phyloP scores from a whole-genome alignment of 441 rosid species.

The Eugenia klotzschiana region DNA sequence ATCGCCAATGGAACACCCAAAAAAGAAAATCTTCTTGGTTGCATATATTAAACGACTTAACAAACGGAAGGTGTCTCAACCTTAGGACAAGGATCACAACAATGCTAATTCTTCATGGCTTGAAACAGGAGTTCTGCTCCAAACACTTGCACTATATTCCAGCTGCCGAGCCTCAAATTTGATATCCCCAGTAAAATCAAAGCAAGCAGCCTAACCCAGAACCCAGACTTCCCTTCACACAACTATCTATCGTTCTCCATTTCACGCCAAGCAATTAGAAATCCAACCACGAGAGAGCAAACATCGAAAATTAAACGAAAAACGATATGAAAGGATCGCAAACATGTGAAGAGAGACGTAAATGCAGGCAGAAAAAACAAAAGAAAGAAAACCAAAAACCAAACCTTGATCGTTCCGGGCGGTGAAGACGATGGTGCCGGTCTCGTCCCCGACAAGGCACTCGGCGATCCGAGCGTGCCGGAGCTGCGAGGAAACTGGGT shows the following conservation, averaged over 20 bases:
- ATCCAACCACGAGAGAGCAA: not conserved
- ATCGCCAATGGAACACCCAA: not conserved
- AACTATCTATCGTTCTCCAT: not conserved
- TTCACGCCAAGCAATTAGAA: not conserved
- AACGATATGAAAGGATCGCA: not conserved
- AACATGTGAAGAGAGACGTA: not conserved
- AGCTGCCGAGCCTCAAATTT: not conserved
- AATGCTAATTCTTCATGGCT: not conserved
- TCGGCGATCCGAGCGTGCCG: slow-evolving; percentile 35
- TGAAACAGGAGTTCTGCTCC: not conserved
- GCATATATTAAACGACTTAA: too few relatives aligned
- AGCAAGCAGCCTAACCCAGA: not conserved
- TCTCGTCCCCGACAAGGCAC: slow-evolving; percentile 54
- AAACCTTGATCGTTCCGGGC: slow-evolving; percentile 54
- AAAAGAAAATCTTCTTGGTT: too few relatives aligned
- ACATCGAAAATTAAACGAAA: not conserved
- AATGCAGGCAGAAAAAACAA: not conserved
- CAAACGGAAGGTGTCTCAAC: too few relatives aligned
- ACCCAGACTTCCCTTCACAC: not conserved
- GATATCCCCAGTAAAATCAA: not conserved
- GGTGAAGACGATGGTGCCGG: slow-evolving; percentile 37
- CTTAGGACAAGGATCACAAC: not conserved
- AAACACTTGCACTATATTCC: not conserved
- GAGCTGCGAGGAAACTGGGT: slow-evolving; percentile 24
- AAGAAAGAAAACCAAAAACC: not conserved